Evolutionary conservation across 1,284 basidiomycete species (phyloP).

Genomic region (Microbotryum intermedium): DNA sequence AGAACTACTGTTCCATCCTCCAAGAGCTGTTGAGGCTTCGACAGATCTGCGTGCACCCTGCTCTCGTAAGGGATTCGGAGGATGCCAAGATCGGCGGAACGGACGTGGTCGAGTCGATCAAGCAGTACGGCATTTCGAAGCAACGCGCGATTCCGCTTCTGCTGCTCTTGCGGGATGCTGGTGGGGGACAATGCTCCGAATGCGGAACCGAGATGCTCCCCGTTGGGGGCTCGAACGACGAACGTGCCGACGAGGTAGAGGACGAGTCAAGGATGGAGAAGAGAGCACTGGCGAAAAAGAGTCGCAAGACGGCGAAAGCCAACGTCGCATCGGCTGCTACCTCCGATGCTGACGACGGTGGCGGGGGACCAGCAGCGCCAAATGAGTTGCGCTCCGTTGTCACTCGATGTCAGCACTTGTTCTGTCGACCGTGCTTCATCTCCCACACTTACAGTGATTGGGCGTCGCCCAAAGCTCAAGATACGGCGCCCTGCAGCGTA

Average conservation of each 20-base stretch:
- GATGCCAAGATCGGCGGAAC: slow-evolving; percentile 53
- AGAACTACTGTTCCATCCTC: slow-evolving; percentile 95
- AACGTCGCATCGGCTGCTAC: slow-evolving; percentile 38
- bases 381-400: slow-evolving; percentile 54
- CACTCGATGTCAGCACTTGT: slow-evolving; percentile 89
- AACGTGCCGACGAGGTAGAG: slow-evolving; percentile 45
- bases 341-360: slow-evolving; percentile 48
- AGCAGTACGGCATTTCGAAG: slow-evolving; percentile 68
- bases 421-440: slow-evolving; percentile 76
- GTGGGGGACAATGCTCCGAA: slow-evolving; percentile 68
- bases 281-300: slow-evolving; percentile 26
- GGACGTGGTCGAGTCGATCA: slow-evolving; percentile 53
- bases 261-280: slow-evolving; percentile 17
- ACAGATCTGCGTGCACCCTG: slow-evolving; percentile 94
- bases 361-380: slow-evolving; percentile 34
- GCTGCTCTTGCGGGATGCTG: slow-evolving; percentile 68
- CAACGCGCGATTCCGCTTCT: slow-evolving; percentile 70
- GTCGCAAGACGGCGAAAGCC: slow-evolving; percentile 42
- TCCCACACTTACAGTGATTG: slow-evolving; percentile 43
- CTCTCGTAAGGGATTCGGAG: slow-evolving; percentile 58
- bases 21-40: slow-evolving; percentile 90
- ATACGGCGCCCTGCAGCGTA: slow-evolving; percentile 68
- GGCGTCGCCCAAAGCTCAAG: slow-evolving; percentile 61
- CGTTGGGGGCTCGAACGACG: slow-evolving; percentile 28
- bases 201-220: slow-evolving; percentile 65